Evolutionary conservation across 768 basidiomycete genomes (phyloP), one percentile per base, ranked within the genome.

Genomic region (Rhizopogon roseolus): DNA sequence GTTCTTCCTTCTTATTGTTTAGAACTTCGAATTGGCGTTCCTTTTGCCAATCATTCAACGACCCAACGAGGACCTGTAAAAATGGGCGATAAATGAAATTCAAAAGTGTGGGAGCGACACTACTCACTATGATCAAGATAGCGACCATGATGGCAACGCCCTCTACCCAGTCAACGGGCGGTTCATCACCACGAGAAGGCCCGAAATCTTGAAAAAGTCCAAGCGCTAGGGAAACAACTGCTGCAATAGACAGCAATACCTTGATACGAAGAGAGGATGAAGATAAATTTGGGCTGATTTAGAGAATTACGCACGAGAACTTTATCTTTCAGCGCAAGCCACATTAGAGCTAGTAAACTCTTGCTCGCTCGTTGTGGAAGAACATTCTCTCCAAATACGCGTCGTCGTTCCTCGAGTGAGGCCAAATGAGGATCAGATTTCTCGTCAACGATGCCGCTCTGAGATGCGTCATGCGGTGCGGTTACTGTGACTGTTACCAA

Each of bases 41-140:
- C 71, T 98, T 98, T 71, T 98, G 94, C 88, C 91, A 99, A 70
- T 99, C 97, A 64, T 98, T 98, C 42, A 98, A 60, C 11, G 94
- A 93, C 32, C 96, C 96, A 53, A 99, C 96, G 41, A 93, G 62
- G 54, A 91, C 86, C 87, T 89, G 56, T 1, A 32, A 38, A 19
- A 14, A 19, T 17, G 28, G 59, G 22, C 54, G 14, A 11, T 51
- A 13, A 28, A 49, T 25, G 13, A 50, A 5, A 37, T 41, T 0
- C 17, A 27, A 13, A 45, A 32, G 1, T n/a, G 41, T 13, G n/a
- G 8, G 13, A 5, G 34, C 11, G 34, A 2, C 34, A 34, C 5
- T 29, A 73, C 83, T 54, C 71, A 87, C 88, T 22, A 91, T 88
- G 41, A 90, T 88, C 38, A 78, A 61, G 37, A 90, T 81, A 0